These are phyloP conservation scores for Ogataea chonburiensis DNA, from an alignment of 805 yeast species.

Conservation along the genomic window DNA sequence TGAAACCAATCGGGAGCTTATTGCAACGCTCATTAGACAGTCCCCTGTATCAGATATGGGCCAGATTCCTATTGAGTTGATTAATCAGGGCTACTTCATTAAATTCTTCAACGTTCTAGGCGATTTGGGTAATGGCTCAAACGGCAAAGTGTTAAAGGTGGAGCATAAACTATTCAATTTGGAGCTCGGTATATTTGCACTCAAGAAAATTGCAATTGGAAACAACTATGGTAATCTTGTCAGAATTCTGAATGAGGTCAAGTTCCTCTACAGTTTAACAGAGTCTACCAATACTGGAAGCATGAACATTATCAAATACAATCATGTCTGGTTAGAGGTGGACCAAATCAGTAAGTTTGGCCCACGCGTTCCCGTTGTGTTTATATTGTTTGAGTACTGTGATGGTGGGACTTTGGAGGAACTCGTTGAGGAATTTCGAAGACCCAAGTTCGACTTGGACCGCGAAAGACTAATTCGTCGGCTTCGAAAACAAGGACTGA, in stretches of 20 bases:
- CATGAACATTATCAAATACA: conserved; percentile 72
- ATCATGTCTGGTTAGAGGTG: conserved; percentile 89
- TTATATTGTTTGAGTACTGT: conserved; percentile 82
- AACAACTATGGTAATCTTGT: conserved; percentile 66
- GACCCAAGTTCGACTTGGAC: conserved; percentile 38
- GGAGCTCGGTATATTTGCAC: conserved; percentile 75
- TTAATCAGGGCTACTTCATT: conserved; percentile 79
- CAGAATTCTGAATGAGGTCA: conserved; percentile 74
- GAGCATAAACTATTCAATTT: conserved; percentile 74
- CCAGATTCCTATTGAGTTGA: conserved; percentile 42
- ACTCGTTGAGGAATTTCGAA: conserved; percentile 41
- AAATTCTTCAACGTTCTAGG: conserved; percentile 65
- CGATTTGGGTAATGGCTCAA: conserved; percentile 75
- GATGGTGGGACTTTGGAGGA: conserved; percentile 86
- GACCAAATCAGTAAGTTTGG: conserved; percentile 52
- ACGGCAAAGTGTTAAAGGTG: conserved; percentile 82
- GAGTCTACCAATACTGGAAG: conserved; percentile 30
- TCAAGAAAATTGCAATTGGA: conserved; percentile 84
- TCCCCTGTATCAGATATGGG: conserved; percentile 10
- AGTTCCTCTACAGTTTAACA: conserved; percentile 57
- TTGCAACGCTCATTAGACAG: conserved; percentile 17
- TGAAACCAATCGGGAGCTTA: conserved; percentile 22
- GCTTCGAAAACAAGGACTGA: conserved; percentile 17
- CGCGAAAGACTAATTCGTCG: conserved; percentile 37
- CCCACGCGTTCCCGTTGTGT: conserved; percentile 60